Conservation (phyloP, 306 rosid species). For the Sesbania bispinosa region DNA sequence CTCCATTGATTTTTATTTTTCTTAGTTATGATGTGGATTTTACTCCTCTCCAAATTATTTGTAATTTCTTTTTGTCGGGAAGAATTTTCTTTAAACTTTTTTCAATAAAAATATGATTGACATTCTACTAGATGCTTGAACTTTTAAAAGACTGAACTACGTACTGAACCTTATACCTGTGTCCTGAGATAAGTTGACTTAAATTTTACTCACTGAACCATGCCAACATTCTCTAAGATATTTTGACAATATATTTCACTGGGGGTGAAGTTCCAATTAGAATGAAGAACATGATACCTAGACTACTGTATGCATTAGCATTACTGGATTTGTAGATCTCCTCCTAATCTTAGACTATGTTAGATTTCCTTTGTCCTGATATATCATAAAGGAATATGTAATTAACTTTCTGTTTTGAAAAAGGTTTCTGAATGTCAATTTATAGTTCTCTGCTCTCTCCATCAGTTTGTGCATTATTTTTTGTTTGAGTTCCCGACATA, state of each 20-base stretch:
- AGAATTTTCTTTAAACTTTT: background rate
- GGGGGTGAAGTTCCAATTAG: background rate
- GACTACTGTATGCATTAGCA: background rate
- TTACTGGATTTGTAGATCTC: background rate
- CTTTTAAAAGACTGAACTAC: background rate
- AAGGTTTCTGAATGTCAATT: background rate
- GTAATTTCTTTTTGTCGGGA: background rate
- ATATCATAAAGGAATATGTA: background rate
- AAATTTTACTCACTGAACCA: background rate
- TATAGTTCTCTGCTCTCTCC: background rate
- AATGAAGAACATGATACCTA: background rate
- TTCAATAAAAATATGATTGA: background rate
- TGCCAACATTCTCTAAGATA: background rate
- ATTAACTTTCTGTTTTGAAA: background rate
- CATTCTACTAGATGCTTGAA: background rate
- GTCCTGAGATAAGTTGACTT: background rate
- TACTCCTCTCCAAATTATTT: background rate
- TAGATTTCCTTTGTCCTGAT: background rate
- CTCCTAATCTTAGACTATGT: background rate
- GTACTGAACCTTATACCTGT: background rate
- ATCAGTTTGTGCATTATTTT: background rate
- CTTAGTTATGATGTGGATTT: background rate
- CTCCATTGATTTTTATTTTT: no score
- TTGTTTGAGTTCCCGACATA: background rate
- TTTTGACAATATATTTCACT: background rate